Base-by-base conservation (phyloP, 2,329 filamentous ascomycete genomes). In the Chaetomiaceae sp. region DNA sequence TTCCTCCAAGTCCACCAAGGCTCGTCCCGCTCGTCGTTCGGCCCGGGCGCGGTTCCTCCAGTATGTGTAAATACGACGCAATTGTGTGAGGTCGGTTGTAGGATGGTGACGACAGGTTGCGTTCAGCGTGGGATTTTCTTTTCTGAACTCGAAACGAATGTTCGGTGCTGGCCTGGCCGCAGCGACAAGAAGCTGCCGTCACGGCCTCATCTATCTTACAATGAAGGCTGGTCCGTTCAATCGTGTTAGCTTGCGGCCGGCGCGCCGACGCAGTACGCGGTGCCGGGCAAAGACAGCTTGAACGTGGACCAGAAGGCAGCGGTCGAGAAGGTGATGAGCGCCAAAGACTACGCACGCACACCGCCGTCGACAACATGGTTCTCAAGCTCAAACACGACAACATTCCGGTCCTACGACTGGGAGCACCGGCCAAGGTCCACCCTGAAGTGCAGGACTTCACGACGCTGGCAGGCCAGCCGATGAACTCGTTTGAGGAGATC, bases 331-430 rank as follows among this genome's bases (percentile, higher is more conserved):
- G 92, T 99, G 36, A 95, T 99, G 87, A 90, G 87, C 64, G 92
- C 94, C 3, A 82, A 88, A 61, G 91, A 99, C 72, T 99, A 97
- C 69, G 92, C 68, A 99, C 94, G 0, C 94, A 99, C 66, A 96
- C 91, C 1, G 94, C 94, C 3, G 94, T 99, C 3, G 94, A 99
- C 80, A 99, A 99, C 61, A 99, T 99, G 63, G 74, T 99, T 6
- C 76, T 99, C 56, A 99, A 99, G 71, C 84, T 99, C 51, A 87
- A 87, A 48, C 75, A 87, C 20, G 88, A 92, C 60, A 82, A 83
- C 8, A 88, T 91, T 38, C 83, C 84, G 2, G 86, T 95, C 47
- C 75, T 99, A 33, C 85, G 94, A n/a, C 80, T 99, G 0, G 94
- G 94, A 6, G 87, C 88, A 1, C 76, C 84, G 3, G 85, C 88